Base-by-base conservation (phyloP, 2,329 filamentous ascomycete genomes). In the Pseudogymnoascus verrucosus region DNA sequence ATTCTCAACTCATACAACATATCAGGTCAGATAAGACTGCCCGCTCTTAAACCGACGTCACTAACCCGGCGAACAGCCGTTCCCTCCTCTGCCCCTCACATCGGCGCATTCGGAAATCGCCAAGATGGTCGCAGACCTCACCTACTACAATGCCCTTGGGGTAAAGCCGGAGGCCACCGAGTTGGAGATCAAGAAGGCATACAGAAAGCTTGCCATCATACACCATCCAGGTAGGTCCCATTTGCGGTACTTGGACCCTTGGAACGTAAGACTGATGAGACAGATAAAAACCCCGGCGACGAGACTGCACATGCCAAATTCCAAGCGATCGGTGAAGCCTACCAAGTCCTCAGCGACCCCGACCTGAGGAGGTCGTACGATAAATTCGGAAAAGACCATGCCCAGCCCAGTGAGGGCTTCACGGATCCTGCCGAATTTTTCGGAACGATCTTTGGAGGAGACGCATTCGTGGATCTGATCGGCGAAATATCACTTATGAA, bases 401-500 rank as follows among this genome's bases (percentile, higher is more conserved):
- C 95, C 5, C 90, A 93, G 73, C 95, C 95, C 0, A 86, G 88
- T 71, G 90, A 91, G 71, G 95, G 95, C 67, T 99, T 99, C 76
- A 90, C 90, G 80, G 95, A 99, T 75, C 95, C 95, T 1, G 84
- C 92, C 68, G 95, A 99, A 78, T 99, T 99, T 83, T 99, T 99
- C 79, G 90, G 90, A 72, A 96, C 93, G 81, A 99, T 99, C 70
- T 99, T 99, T 74, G 95, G 95, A 70, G 95, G 95, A 65, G 93
- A 97, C 71, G 92, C 93, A 11, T 99, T 99, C 73, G 82, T 89
- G 66, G 93, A 99, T 79, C 91, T 95, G 82, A 98, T 99, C 73
- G 95, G 95, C 69, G 95, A 99, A 82, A 96, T 99, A 70, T 95
- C 91, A 61, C 85, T 99, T 64, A 97, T 99, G 90, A 98, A 97